Evolutionary conservation across 2,329 filamentous ascomycete genomes (phyloP).

Genomic region (Thielaviopsis populi): DNA sequence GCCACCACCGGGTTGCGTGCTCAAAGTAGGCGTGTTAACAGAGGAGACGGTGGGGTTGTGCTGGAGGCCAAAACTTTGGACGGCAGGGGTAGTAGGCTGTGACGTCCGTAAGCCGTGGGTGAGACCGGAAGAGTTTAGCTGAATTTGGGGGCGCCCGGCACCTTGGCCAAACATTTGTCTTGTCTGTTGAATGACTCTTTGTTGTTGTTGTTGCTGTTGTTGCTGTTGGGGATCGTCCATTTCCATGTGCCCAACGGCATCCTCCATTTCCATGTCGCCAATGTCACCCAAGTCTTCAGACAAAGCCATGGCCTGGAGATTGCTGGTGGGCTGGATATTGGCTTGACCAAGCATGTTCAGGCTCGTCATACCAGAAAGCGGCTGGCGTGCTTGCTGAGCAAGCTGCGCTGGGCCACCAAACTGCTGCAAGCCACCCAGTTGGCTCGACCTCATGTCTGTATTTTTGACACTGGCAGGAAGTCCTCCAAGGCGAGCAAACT

Average conservation of each 20-base stretch:
- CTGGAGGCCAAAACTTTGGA: conserved; percentile 62
- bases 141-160: conserved; percentile 53
- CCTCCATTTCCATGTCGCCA: conserved; percentile 95
- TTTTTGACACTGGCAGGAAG: conserved; percentile 5
- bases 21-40: conserved; percentile 85
- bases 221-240: conserved; percentile 41
- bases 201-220: conserved; percentile 19
- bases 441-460: conserved; percentile 3
- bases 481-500: conserved; percentile 22
- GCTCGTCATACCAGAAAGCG: conserved; percentile 13
- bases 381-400: conserved; percentile 17
- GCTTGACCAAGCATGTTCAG: conserved; percentile 22
- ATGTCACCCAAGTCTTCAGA: conserved; percentile 64
- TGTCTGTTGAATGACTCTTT: conserved; percentile 45
- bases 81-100: conserved; percentile 70
- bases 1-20: conserved; percentile 56
- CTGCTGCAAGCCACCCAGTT: conserved; percentile 13
- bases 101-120: conserved; percentile 70
- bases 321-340: conserved; percentile 30
- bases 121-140: conserved; percentile 62
- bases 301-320: conserved; percentile 24
- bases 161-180: conserved; percentile 53
- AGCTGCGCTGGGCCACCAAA: conserved; percentile 16
- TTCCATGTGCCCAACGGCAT: conserved; percentile 53
- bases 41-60: conserved; percentile 95